Base-by-base conservation (phyloP, 1,284 basidiomycete genomes). In the Megacollybia platyphylla region DNA sequence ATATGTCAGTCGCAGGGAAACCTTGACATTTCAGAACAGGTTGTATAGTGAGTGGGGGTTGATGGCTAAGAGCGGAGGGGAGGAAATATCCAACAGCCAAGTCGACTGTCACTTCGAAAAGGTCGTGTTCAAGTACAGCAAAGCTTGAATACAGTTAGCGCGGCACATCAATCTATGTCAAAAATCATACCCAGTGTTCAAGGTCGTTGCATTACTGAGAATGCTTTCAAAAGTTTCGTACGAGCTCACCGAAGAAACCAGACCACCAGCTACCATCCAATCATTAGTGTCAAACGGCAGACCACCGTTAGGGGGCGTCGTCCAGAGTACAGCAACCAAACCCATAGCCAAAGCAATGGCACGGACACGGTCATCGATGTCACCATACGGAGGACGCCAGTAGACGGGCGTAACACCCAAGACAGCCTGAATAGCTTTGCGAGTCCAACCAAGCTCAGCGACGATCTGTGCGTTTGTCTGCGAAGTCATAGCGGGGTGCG, bases 391-490 rank as follows among this genome's bases (percentile, higher is more conserved):
- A 44, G 75, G 72, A 39, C 76, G 69, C 75, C 76, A 76, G 4
- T 71, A 67, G 7, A 76, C 81, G 2, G 89, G 88, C 4, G 86
- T 87, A 20, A 91, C 82, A 52, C 88, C 87, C 46, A 87, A 65
- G 20, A 82, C 71, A 3, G 53, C 52, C 52, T 81, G 76, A 63
- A 97, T 94, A 42, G 82, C 77, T 63, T 89, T 79, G 50, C 82
- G 84, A 45, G 89, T 87, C 85, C 88, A 97, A 38, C 87, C 91
- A 40, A 97, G 71, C 62, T 97, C 92, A 18, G 91, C 91, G 15
- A 97, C 88, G 47, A 97, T 77, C 65, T 96, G 70, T 56, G 79
- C 80, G 56, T 81, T 97, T 39, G 87, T 80, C 47, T 92, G 68
- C 30, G 78, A 76, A 9, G 93, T 97, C 31, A 92, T 68, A 46